A percentile compares a stretch with the other conserved stretches of the same genome.
phyloP scores from a whole-genome alignment of 2,329 filamentous ascomycete genomes.

The Ilyonectria sp. region DNA sequence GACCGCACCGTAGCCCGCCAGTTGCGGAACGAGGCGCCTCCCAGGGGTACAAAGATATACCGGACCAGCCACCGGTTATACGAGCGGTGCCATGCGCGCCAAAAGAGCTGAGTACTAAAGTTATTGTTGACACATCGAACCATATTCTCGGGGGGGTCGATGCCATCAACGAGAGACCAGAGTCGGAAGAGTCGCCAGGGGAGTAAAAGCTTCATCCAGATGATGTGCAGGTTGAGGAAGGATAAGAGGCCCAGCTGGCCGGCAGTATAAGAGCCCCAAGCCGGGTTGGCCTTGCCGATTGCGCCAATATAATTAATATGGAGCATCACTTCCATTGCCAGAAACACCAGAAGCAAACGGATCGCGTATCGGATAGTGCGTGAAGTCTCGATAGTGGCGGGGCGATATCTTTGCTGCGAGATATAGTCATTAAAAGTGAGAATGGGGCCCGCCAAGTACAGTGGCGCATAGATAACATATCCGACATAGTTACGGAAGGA shows the following conservation, averaged over 20 bases:
- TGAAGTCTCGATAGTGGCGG: constrained; percentile 77
- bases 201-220: constrained; percentile 97
- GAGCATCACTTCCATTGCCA: constrained; percentile 91
- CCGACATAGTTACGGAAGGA: constrained; percentile 89
- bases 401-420: constrained; percentile 82
- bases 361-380: constrained; percentile 87
- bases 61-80: constrained; percentile 96
- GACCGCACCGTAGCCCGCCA: constrained; percentile 67
- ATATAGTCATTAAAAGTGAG: constrained; percentile 99
- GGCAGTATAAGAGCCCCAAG: constrained; percentile 88
- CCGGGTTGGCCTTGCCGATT: constrained; percentile 84
- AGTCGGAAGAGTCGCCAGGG: constrained; percentile 98
- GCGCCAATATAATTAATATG: constrained; percentile 96
- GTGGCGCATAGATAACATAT: constrained; percentile 90
- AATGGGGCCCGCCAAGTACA: constrained; percentile 94
- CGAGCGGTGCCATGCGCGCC: constrained; percentile 95
- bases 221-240: constrained; percentile 96
- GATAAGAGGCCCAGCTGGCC: constrained; percentile 91
- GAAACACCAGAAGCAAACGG: constrained; percentile 83
- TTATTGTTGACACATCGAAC: constrained; percentile 96
- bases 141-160: constrained; percentile 99
- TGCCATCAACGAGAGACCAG: constrained; percentile 91
- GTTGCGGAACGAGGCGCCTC: constrained; percentile 73
- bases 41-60: constrained; percentile 94
- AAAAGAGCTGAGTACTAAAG: constrained; percentile 91